Base-by-base conservation (phyloP, 1,284 basidiomycete species). In the Ceratobasidium sp. region DNA sequence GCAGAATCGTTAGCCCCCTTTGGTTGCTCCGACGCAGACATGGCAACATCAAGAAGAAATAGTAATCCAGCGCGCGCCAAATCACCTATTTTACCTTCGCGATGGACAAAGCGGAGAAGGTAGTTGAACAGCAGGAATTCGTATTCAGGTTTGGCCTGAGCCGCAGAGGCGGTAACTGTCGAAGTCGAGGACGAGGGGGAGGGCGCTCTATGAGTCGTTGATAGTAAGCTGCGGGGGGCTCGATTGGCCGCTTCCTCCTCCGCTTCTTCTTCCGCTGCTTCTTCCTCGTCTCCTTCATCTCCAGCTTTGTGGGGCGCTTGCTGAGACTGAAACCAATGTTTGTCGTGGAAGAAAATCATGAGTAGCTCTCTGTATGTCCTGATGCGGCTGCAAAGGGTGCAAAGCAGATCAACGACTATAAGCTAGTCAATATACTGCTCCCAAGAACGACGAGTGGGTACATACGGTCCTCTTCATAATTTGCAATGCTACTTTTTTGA, bases 91-190 rank as follows among this genome's bases (percentile, higher is more conserved):
- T 92, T 88, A 34, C 95, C 95, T 83, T 98, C 96, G 68, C 96
- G 89, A 80, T 98, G 97, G 24, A 96, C 92, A 80, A 96, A 98
- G 2, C 96, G 94, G 22, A 98, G 88, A 43, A 99, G 89, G 80
- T 98, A 98, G 78, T 96, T 95, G 86, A 98, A 98, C 13, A 98
- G 85, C 11, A 97, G 87, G 80, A 97, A 98, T 80, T 98, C 95
- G 79, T 96, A 96, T 83, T 96, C 93, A n/a, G 90, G 84, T 80
- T 93, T 93, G 84, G 82, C 48, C 31, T 66, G 74, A 27, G 74
- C 63, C 11, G 78, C 74, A 3, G 77, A 77, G 14, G 72, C 68
- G 27, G 82, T 81, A 16, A 85, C 85, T 1, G 83, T 84, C 46
- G 66, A 22, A 27, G 73, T 49, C 22, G 59, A 69, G 14, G 54